These are phyloP conservation scores for Fusarium sp. DNA, from an alignment of 2,329 filamentous ascomycete genomes.

Conservation along the genomic window DNA sequence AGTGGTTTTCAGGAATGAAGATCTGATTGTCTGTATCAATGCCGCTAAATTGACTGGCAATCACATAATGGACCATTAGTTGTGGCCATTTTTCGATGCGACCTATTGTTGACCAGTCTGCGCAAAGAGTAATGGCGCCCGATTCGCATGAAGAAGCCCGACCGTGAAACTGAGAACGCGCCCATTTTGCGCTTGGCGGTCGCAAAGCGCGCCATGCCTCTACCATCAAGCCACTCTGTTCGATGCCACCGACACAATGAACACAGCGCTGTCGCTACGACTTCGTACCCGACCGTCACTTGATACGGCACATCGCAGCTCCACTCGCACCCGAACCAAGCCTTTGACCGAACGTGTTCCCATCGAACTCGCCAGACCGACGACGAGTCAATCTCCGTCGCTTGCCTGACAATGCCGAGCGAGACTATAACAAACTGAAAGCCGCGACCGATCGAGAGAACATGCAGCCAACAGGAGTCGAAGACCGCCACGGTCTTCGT, in stretches of 20 bases:
- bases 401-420: accelerated
- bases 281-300: too few species aligned
- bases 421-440: accelerated
- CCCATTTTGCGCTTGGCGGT: accelerated
- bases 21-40: background rate
- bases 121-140: accelerated
- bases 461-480: accelerated
- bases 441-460: background rate
- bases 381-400: accelerated
- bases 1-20: accelerated
- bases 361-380: accelerated
- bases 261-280: background rate
- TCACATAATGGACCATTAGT: accelerated
- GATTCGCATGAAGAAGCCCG: accelerated
- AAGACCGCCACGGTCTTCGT: accelerated
- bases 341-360: accelerated
- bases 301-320: accelerated
- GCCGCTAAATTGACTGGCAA: background rate
- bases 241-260: accelerated
- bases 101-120: background rate
- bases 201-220: too few species aligned
- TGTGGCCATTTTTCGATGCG: too few species aligned
- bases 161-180: too few species aligned
- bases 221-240: background rate
- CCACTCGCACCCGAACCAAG: accelerated